Evolutionary conservation across 768 basidiomycete genomes (phyloP).

Genomic region (Hydnomerulius pinastri): DNA sequence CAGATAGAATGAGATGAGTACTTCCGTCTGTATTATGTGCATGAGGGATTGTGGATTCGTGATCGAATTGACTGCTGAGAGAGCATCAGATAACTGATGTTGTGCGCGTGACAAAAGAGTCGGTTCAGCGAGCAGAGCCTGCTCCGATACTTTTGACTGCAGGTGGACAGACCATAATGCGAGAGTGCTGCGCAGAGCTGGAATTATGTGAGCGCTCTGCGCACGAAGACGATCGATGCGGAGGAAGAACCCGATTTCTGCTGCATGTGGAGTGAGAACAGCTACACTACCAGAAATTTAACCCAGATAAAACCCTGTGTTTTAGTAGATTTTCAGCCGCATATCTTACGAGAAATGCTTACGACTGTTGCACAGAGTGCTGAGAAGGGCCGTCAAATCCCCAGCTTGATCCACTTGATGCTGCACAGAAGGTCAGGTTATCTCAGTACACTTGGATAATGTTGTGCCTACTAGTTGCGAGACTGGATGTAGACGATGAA

Average conservation of each 20-base stretch:
- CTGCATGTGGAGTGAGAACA: conserved; percentile 54
- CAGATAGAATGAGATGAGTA: conserved; percentile 69
- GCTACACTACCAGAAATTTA: conserved; percentile 23
- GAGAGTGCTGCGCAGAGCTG: conserved; percentile 49
- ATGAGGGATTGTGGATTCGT: conserved; percentile 42
- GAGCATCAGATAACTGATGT: conserved; percentile 44
- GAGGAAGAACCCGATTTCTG: conserved; percentile 70
- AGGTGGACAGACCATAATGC: conserved; percentile 58
- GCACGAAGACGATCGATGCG: conserved; percentile 47
- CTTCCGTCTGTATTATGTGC: conserved; percentile 59
- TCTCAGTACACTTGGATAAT: background rate
- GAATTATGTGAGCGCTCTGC: conserved; percentile 42
- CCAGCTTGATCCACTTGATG: conserved; percentile 1
- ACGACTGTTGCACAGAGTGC: conserved; percentile 35
- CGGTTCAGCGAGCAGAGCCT: conserved; percentile 39
- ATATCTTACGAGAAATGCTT: conserved; percentile 10
- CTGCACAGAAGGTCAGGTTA: background rate
- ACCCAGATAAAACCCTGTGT: background rate
- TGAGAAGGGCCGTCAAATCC: conserved; percentile 33
- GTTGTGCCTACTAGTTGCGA: background rate
- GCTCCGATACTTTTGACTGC: conserved; percentile 25
- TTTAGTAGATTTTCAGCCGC: background rate
- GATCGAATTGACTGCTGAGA: conserved; percentile 40
- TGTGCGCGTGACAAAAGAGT: conserved; percentile 51
- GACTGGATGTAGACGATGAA: conserved; percentile 7